Evolutionary conservation across 1,284 basidiomycete genomes (phyloP), one percentile per base, ranked within the genome.

Genomic region (Lentinula novae-zelandiae): DNA sequence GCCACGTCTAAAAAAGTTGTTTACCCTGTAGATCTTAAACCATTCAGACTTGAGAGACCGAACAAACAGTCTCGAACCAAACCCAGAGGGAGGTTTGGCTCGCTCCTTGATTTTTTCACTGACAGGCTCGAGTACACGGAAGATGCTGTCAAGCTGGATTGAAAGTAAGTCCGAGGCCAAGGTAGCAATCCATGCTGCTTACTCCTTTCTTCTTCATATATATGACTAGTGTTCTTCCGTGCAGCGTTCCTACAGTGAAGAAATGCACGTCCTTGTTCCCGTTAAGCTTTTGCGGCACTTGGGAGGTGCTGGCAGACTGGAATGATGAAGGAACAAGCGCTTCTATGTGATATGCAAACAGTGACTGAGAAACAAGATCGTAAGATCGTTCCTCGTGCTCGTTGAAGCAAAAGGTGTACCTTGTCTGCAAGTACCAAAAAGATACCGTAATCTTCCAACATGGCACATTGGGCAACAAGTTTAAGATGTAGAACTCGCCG

Each of bases 201-300:
- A 95, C 93, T 61, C 94, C 93, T 77, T 91, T 95, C 76, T 91
- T 93, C 82, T 95, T 96, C 87, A 96, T 96, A 75, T 96, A 98
- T 59, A 97, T 89, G 9, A 99, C 89, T 12, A 97, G 78, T 0
- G 94, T 96, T 12, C 94, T 83, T 33, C 87, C 90, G 44, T 87
- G 84, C 40, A 96, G 80, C 62, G 87, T 87, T 17, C 96, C 96
- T 17, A 97, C 92, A 58, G 88, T 91, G 78, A 99, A 98, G 77
- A 96, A 98, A 64, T 92, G 86, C 8, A 98, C 95, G n/a, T 58
- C 96, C 68, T 92, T 88, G 67, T 86, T 88, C 8, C 92, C 89
- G 69, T 92, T 94, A 39, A 98, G 80, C 66, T 93, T 92, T 70
- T 97, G 93, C 0, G 95, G 94, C 1, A 85, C 85, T 63, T 89